Evolutionary conservation across 2,329 filamentous ascomycete species (phyloP).

Genomic region (Coniochaeta prunicola): DNA sequence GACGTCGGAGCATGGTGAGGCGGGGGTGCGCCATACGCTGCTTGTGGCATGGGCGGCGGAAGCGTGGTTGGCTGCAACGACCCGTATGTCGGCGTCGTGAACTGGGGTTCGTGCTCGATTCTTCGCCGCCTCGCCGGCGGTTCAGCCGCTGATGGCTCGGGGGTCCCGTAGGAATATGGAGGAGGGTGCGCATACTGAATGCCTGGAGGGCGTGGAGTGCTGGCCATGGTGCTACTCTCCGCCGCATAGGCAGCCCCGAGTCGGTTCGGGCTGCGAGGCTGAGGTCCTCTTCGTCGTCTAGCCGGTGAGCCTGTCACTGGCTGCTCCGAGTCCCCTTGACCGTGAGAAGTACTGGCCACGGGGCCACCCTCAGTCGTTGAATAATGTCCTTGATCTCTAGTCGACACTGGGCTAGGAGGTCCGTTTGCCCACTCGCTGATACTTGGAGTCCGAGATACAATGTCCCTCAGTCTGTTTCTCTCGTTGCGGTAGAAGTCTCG

Average conservation of each 20-base stretch:
- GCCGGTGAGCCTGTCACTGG: background rate
- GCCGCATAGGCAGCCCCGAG: constrained; percentile 13
- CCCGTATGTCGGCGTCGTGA: constrained; percentile 30
- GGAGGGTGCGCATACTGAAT: constrained; percentile 14
- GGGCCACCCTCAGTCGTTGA: background rate
- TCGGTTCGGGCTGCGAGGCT: background rate
- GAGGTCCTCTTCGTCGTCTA: background rate
- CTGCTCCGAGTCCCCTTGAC: background rate
- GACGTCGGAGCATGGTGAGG: constrained; percentile 30
- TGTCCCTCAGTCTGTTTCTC: constrained; percentile 62
- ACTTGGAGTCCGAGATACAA: constrained; percentile 53
- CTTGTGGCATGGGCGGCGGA: constrained; percentile 30
- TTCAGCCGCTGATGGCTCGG: constrained; percentile 36
- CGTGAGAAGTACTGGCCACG: background rate
- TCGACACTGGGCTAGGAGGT: constrained; percentile 29
- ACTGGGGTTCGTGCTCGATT: constrained; percentile 39
- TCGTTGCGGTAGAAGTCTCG: constrained; percentile 68
- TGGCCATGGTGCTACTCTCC: constrained; percentile 6
- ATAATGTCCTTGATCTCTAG: background rate
- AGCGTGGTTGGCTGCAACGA: constrained; percentile 28
- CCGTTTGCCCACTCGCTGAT: constrained; percentile 45
- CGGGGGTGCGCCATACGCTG: constrained; percentile 26
- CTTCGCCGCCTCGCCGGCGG: constrained; percentile 38
- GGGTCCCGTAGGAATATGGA: constrained; percentile 13
- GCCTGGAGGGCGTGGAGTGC: constrained; percentile 5